Conservation (phyloP, 345 rosid genomes). For the Ricinus communis region DNA sequence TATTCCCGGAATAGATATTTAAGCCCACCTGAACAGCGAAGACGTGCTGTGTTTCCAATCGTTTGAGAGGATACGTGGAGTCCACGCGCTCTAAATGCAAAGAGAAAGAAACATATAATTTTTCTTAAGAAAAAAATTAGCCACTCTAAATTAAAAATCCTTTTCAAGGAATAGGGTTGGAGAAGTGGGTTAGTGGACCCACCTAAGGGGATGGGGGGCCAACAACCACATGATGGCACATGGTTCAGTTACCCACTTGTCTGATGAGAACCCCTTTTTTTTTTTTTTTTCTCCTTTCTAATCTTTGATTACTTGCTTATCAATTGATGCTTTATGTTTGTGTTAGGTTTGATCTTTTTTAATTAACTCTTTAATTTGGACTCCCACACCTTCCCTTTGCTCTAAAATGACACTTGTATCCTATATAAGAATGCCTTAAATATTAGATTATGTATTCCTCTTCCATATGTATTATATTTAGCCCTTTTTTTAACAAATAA, state of each 20-base stretch:
- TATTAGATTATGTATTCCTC: background rate
- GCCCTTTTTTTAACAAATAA: too few relatives aligned
- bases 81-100: background rate
- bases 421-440: background rate
- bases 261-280: constrained; percentile 13
- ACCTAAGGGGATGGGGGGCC: constrained; percentile 9
- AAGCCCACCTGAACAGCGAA: background rate
- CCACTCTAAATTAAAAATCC: too few relatives aligned
- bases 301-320: constrained; percentile 30
- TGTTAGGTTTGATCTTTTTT: constrained; percentile 22
- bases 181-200: constrained; percentile 39
- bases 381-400: background rate
- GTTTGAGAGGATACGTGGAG: background rate
- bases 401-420: background rate
- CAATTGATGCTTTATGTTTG: constrained; percentile 32
- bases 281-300: constrained; percentile 18
- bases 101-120: background rate
- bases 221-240: constrained; percentile 50
- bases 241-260: constrained; percentile 40
- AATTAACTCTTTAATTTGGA: background rate
- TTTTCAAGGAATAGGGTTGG: constrained; percentile 19
- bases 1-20: background rate
- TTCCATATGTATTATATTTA: too few relatives aligned
- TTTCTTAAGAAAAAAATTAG: too few relatives aligned
- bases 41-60: background rate